Evolutionary conservation across 2,329 filamentous ascomycete genomes (phyloP), one percentile per base, ranked within the genome.

Genomic region (Aotearoamyces nothofagi): DNA sequence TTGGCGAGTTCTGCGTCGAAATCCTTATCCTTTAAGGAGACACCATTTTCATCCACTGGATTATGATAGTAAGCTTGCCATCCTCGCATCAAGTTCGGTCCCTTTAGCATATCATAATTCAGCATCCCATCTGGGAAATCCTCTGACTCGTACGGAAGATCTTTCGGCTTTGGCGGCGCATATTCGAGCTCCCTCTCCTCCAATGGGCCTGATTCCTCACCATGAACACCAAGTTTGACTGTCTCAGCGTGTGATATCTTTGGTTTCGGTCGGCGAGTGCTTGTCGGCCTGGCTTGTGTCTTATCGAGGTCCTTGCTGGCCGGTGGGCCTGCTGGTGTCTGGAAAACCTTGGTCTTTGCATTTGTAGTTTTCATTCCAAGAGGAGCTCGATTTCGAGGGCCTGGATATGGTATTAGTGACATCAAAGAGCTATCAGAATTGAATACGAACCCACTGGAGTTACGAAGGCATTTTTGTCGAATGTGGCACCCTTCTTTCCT

Each of bases 301-400:
- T 74, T 77, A 38, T 75, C 73, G 27, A 67, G 53, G 33, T 74
- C 69, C 26, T 65, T 61, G 22, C 65, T 61, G 13, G 61, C 58
- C 33, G 58, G 58, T 43, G 74, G 77, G 17, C 67, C 74, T 16
- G 68, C 74, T 5, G 69, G 69, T 4, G 73, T 75, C 38, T 78
- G 74, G 39, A 73, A 66, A 27, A 62, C 64, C 47, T 63, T 70
- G 34, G 76, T 68, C 60, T 92, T 96, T 30, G 81, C 83, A 53
- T 98, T 98, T 29, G 90, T 96, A 2, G 87, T 96, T 56, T 98
- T 98, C 63, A 82, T 78, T 17, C 87, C 87, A 26, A 98, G 60
- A 9, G 83, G 80, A 20, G 86, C 84, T 45, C 87, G 74, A 34
- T 62, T 75, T 34, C 73, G 71, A 28, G 75, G 39, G 34, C 47